phyloP scores from a whole-genome alignment of 768 basidiomycete species.

The Trametes gibbosa region DNA sequence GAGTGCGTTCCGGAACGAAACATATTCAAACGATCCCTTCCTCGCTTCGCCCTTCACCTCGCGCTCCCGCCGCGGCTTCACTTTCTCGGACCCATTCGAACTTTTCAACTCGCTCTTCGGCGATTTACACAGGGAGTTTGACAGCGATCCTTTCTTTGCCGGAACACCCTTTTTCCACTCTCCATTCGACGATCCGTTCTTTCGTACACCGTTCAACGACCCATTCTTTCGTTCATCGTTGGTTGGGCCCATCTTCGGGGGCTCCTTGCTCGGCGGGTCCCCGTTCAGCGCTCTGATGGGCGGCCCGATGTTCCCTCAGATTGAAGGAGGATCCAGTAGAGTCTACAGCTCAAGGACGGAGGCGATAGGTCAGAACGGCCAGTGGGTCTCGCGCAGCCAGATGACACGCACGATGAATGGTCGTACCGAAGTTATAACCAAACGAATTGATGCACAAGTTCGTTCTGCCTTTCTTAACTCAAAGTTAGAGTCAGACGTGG shows the following conservation, averaged over 20 bases:
- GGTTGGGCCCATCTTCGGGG: slow-evolving; percentile 12
- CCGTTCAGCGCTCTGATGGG: slow-evolving; percentile 13
- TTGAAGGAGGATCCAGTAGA: slow-evolving; percentile 1
- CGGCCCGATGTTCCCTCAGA: slow-evolving; percentile 13
- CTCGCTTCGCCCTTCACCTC: slow-evolving; percentile 37
- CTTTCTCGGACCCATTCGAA: slow-evolving; percentile 72
- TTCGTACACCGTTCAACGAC: slow-evolving; percentile 6
- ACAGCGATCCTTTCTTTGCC: slow-evolving; percentile 36
- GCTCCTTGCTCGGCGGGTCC: slow-evolving; percentile 4
- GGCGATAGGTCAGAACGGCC: slow-evolving; percentile 38
- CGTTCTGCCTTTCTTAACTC: slow-evolving; percentile 27
- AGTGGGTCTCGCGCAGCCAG: slow-evolving; percentile 50
- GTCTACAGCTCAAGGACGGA: slow-evolving; percentile 29
- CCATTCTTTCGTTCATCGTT: slow-evolving; percentile 12
- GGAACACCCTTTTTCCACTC: slow-evolving; percentile 12
- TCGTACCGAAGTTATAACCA: slow-evolving; percentile 56
- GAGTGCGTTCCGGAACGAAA: slow-evolving; percentile 16
- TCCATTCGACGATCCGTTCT: slow-evolving; percentile 18
- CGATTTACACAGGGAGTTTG: slow-evolving; percentile 34
- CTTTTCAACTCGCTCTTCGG: slow-evolving; percentile 74
- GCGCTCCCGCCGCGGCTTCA: slow-evolving; percentile 31
- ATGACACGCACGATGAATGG: slow-evolving; percentile 63
- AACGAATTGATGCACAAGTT: slow-evolving; percentile 57
- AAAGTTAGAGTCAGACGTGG: too few species aligned
- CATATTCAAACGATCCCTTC: slow-evolving; percentile 44